These are phyloP conservation scores for Diaporthe nobilis DNA, from an alignment of 2,329 filamentous ascomycete species.

Conservation along the genomic window DNA sequence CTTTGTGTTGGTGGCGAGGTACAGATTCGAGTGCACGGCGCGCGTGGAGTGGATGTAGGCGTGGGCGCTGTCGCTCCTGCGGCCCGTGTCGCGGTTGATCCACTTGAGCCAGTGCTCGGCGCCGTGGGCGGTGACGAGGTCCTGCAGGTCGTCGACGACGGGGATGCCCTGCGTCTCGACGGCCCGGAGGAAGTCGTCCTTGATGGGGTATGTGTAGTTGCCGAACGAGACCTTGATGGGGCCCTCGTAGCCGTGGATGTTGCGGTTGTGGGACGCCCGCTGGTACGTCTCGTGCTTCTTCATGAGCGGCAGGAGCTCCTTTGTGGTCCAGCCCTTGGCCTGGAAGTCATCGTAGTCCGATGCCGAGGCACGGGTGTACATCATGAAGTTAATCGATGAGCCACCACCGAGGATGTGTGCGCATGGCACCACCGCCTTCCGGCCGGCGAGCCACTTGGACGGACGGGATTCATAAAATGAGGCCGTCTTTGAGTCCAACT, in stretches of 20 bases:
- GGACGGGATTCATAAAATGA: slow-evolving; percentile 85
- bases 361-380: slow-evolving; percentile 80
- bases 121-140: slow-evolving; percentile 77
- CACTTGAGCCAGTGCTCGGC: slow-evolving; percentile 89
- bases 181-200: slow-evolving; percentile 83
- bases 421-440: slow-evolving; percentile 80
- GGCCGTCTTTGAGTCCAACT: slow-evolving; percentile 84
- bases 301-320: slow-evolving; percentile 83
- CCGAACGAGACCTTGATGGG: slow-evolving; percentile 88
- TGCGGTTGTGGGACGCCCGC: slow-evolving; percentile 72
- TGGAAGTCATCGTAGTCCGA: slow-evolving; percentile 86
- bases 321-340: slow-evolving; percentile 83
- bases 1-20: slow-evolving; percentile 82
- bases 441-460: slow-evolving; percentile 79
- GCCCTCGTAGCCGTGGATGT: slow-evolving; percentile 82
- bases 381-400: slow-evolving; percentile 85
- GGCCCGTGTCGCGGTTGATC: slow-evolving; percentile 82
- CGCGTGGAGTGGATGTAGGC: slow-evolving; percentile 84
- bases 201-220: slow-evolving; percentile 85
- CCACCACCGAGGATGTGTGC: slow-evolving; percentile 81
- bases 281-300: slow-evolving; percentile 87
- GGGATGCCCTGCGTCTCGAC: slow-evolving; percentile 82
- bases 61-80: slow-evolving; percentile 82
- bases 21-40: slow-evolving; percentile 77
- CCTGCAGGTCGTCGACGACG: slow-evolving; percentile 82